phyloP scores from a whole-genome alignment of 2,329 filamentous ascomycete species.

The Fusarium tupiense region DNA sequence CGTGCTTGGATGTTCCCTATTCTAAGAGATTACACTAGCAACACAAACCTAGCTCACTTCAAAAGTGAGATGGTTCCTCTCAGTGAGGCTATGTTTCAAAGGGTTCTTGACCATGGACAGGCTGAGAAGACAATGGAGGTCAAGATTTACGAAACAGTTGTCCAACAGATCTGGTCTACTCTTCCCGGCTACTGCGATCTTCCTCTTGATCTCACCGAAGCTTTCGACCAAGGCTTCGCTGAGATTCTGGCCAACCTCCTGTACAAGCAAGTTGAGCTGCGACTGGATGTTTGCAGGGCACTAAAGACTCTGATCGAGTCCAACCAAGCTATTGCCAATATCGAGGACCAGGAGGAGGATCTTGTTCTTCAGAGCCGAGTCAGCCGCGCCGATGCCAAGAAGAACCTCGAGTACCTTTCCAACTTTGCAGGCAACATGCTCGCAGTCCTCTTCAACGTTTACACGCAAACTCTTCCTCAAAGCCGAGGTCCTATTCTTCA shows the following conservation, averaged over 20 bases:
- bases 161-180: slow-evolving; percentile 94
- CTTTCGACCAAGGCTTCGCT: slow-evolving; percentile 89
- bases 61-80: slow-evolving; percentile 85
- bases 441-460: slow-evolving; percentile 98
- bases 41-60: slow-evolving; percentile 89
- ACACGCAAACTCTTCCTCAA: slow-evolving; percentile 94
- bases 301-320: slow-evolving; percentile 91
- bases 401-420: slow-evolving; percentile 84
- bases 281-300: slow-evolving; percentile 86
- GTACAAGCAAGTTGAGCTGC: slow-evolving; percentile 89
- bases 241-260: slow-evolving; percentile 91
- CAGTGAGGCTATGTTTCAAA: slow-evolving; percentile 90
- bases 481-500: slow-evolving; percentile 90
- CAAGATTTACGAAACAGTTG: slow-evolving; percentile 97
- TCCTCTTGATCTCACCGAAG: slow-evolving; percentile 77
- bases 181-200: slow-evolving; percentile 95
- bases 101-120: slow-evolving; percentile 81
- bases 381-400: slow-evolving; percentile 76
- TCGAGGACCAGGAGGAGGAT: slow-evolving; percentile 75
- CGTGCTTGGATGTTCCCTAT: slow-evolving; percentile 95
- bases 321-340: slow-evolving; percentile 80
- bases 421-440: slow-evolving; percentile 87
- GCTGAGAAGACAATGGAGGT: slow-evolving; percentile 93
- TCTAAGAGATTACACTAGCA: slow-evolving; percentile 87
- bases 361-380: slow-evolving; percentile 82